Base-by-base conservation (phyloP, 2,329 filamentous ascomycete species). In the Juglanconis juglandina region DNA sequence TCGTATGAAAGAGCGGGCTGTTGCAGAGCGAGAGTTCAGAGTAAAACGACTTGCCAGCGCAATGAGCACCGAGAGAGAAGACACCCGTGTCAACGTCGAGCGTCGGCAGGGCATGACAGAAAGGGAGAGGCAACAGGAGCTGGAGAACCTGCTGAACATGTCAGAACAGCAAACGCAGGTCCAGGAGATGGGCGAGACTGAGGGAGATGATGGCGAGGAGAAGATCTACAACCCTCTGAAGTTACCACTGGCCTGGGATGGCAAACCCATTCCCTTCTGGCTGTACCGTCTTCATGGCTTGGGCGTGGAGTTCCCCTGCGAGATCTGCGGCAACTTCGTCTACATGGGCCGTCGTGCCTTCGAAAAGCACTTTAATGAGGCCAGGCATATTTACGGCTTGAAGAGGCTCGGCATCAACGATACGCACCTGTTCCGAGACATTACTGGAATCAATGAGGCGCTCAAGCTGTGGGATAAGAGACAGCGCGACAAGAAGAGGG, bases 261-360 rank as follows among this genome's bases (percentile, higher is more conserved):
- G 96, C 68, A 99, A 99, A 72, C 95, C 96, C 0, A 99, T 99
- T 68, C 95, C 96, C 0, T 99, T 95, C 79, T 99, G 95, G 95
- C 83, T 99, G 14, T 99, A 98, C 81, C 95, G 97, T 68, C 82
- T 99, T 14, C 95, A 99, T 71, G 95, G 95, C 1, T 79, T 99
- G 33, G 95, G 95, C 8, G 92, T 96, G 11, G 95, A 99, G 68
- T 96, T 97, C 67, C 83, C 90, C 0, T 99, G 95, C 79, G 94
- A 99, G 73, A 91, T 99, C 59, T 99, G 95, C 71, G 95, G 95
- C 59, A 98, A 98, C 75, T 97, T 92, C 70, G 92, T 97, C n/a
- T 98, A 98, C 78, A 97, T 96, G 90, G 95, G 95, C 14, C 85
- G 95, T 32, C 86, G 95, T 53, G 93, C 93, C 1, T 99, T 97